These are phyloP conservation scores for Chlamydomonas sp. DNA, from an alignment of 139 green algal genomes.

Conservation along the genomic window DNA sequence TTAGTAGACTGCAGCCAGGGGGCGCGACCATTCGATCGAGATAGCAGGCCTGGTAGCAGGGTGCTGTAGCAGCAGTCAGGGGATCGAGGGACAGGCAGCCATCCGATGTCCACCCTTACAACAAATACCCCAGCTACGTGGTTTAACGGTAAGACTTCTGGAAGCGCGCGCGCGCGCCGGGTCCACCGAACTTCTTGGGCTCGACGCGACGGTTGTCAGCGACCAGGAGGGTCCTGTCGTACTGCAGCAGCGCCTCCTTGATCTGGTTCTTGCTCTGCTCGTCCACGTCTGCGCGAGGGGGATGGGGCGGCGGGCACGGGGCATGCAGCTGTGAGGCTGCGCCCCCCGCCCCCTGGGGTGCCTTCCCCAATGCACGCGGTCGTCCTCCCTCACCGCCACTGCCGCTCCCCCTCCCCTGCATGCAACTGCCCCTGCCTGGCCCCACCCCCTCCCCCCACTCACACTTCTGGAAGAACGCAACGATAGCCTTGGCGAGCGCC, in stretches of 20 bases:
- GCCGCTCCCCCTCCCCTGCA: too few species aligned
- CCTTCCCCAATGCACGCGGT: too few species aligned
- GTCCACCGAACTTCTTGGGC: slow-evolving; percentile 99
- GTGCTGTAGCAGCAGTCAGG: background rate
- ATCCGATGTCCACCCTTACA: too few species aligned
- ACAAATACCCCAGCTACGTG: too few species aligned
- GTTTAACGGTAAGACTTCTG: slow-evolving; percentile 98
- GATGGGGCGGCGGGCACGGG: too few species aligned
- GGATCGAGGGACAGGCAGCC: too few species aligned
- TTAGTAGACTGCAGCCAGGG: background rate
- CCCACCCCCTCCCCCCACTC: slow-evolving; percentile 27
- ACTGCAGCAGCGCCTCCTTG: slow-evolving; percentile 92
- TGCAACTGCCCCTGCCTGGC: too few species aligned
- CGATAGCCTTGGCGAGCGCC: slow-evolving; percentile 94
- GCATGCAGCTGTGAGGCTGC: too few species aligned
- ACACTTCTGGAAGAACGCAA: slow-evolving; percentile 99
- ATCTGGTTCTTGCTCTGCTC: slow-evolving; percentile 96
- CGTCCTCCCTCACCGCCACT: too few species aligned
- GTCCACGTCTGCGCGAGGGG: slow-evolving; percentile 93
- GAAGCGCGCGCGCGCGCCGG: slow-evolving; percentile 88
- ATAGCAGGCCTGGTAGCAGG: background rate
- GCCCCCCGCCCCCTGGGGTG: too few species aligned
- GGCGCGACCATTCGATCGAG: background rate
- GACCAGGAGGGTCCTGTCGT: slow-evolving; percentile 96
- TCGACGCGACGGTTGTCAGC: slow-evolving; percentile 94